These are phyloP conservation scores for Amanita molliuscula DNA, from an alignment of 768 basidiomycete genomes.

Conservation along the genomic window DNA sequence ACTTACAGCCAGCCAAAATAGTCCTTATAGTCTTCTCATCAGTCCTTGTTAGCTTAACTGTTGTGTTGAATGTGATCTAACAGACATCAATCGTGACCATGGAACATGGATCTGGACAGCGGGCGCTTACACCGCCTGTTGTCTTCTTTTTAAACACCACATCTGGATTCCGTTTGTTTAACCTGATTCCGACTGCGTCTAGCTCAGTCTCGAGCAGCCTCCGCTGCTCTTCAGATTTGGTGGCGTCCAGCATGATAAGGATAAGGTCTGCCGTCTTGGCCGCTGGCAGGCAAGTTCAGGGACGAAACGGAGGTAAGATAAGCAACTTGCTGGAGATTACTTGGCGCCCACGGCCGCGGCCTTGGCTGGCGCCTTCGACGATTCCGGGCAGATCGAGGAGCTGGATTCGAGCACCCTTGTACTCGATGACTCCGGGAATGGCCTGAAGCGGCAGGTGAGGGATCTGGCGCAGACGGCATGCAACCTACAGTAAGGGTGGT, in stretches of 20 bases:
- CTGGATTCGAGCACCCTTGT: constrained; percentile 88
- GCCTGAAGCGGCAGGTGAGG: constrained; percentile 36
- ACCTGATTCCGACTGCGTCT: constrained; percentile 91
- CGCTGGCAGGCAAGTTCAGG: constrained; percentile 26
- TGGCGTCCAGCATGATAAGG: constrained; percentile 86
- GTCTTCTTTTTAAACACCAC: constrained; percentile 91
- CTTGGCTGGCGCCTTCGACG: constrained; percentile 86
- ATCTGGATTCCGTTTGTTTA: constrained; percentile 88
- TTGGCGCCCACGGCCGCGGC: constrained; percentile 88
- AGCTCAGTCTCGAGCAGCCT: constrained; percentile 84
- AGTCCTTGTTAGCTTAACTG: constrained; percentile 88
- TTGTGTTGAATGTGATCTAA: constrained; percentile 85
- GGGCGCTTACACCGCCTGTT: constrained; percentile 71
- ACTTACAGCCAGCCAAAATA: constrained; percentile 79
- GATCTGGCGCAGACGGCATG: background rate
- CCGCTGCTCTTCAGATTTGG: constrained; percentile 88
- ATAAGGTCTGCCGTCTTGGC: constrained; percentile 92
- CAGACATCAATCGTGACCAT: constrained; percentile 5
- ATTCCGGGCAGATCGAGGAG: constrained; percentile 94
- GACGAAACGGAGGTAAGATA: background rate
- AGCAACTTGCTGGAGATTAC: constrained; percentile 78
- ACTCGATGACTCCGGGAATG: constrained; percentile 95
- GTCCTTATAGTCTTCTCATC: constrained; percentile 93
- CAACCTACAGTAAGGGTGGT: constrained; percentile 72
- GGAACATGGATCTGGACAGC: background rate